Evolutionary conservation across 2,329 filamentous ascomycete genomes (phyloP).

Genomic region (Thelonectria discophora): DNA sequence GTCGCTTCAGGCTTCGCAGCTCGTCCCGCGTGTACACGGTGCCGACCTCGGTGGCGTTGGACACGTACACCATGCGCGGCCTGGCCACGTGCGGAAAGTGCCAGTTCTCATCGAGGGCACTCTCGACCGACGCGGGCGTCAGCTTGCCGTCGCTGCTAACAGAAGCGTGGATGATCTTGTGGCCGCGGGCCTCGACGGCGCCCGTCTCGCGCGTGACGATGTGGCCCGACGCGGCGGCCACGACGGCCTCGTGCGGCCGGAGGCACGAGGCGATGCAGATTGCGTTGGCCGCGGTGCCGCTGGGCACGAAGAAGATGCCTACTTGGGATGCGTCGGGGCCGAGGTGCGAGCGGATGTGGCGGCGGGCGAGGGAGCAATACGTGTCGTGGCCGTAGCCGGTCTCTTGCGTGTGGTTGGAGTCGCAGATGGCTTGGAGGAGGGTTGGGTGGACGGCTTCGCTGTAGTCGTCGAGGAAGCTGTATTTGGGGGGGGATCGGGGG

Average conservation of each 20-base stretch:
- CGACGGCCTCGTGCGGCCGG: slow-evolving; percentile 59
- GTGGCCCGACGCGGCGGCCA: slow-evolving; percentile 59
- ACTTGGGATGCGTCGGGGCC: slow-evolving; percentile 49
- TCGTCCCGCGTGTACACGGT: slow-evolving; percentile 58
- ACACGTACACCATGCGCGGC: slow-evolving; percentile 60
- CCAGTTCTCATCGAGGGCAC: slow-evolving; percentile 57
- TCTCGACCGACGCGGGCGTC: slow-evolving; percentile 52
- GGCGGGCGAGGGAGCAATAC: slow-evolving; percentile 53
- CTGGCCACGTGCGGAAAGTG: slow-evolving; percentile 63
- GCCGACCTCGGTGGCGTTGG: slow-evolving; percentile 60
- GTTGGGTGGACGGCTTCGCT: slow-evolving; percentile 61
- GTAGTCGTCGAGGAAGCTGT: slow-evolving; percentile 62
- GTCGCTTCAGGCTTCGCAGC: slow-evolving; percentile 51
- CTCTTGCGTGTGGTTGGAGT: slow-evolving; percentile 56
- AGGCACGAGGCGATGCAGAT: slow-evolving; percentile 62
- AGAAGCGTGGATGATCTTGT: slow-evolving; percentile 61
- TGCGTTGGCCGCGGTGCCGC: slow-evolving; percentile 60
- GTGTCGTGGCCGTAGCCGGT: slow-evolving; percentile 57
- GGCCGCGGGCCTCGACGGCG: slow-evolving; percentile 60
- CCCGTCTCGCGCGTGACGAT: slow-evolving; percentile 60
- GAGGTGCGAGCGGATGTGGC: slow-evolving; percentile 51
- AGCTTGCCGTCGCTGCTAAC: slow-evolving; percentile 57
- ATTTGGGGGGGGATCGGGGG: slow-evolving; percentile 42
- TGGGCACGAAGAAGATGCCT: slow-evolving; percentile 61
- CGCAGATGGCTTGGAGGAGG: slow-evolving; percentile 56